These are phyloP conservation scores for Septoria linicola DNA, from an alignment of 2,329 filamentous ascomycete species.

Conservation along the genomic window DNA sequence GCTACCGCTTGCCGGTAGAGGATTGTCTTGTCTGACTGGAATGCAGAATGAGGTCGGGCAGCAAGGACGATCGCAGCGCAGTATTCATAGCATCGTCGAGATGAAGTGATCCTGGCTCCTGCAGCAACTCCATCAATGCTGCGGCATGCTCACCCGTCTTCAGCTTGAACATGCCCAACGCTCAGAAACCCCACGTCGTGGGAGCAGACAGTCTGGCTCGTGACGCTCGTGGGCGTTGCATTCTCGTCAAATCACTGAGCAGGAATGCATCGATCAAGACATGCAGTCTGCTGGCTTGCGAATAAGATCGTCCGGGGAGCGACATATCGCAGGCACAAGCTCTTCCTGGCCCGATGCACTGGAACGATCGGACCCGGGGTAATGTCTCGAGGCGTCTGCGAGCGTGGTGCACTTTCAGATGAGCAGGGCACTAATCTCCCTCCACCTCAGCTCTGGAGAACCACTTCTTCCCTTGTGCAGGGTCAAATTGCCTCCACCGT, in stretches of 20 bases:
- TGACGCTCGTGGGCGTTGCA: slow-evolving; percentile 14
- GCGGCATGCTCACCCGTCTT: slow-evolving; percentile 9
- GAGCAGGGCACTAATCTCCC: slow-evolving; percentile 12
- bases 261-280: slow-evolving; percentile 15
- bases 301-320: slow-evolving; percentile 23
- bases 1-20: slow-evolving; percentile 13
- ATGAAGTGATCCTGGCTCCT: slow-evolving; percentile 15
- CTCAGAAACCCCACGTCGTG: slow-evolving; percentile 2
- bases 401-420: slow-evolving; percentile 8
- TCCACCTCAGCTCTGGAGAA: slow-evolving; percentile 6
- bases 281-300: slow-evolving; percentile 19
- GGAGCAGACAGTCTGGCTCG: neutral
- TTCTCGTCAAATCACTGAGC: slow-evolving; percentile 1
- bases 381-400: slow-evolving; percentile 13
- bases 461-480: slow-evolving; percentile 6
- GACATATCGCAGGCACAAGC: slow-evolving; percentile 19
- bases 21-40: slow-evolving; percentile 4
- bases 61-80: slow-evolving; percentile 13
- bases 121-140: neutral
- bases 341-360: slow-evolving; percentile 19
- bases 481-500: slow-evolving; percentile 6
- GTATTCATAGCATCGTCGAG: slow-evolving; percentile 17
- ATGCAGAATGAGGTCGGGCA: slow-evolving; percentile 15
- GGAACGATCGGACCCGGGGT: slow-evolving; percentile 23
- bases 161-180: slow-evolving; percentile 3